Evolutionary conservation across 75 land plant genomes (phyloP).

Genomic region (Selaginella moellendorffii): DNA sequence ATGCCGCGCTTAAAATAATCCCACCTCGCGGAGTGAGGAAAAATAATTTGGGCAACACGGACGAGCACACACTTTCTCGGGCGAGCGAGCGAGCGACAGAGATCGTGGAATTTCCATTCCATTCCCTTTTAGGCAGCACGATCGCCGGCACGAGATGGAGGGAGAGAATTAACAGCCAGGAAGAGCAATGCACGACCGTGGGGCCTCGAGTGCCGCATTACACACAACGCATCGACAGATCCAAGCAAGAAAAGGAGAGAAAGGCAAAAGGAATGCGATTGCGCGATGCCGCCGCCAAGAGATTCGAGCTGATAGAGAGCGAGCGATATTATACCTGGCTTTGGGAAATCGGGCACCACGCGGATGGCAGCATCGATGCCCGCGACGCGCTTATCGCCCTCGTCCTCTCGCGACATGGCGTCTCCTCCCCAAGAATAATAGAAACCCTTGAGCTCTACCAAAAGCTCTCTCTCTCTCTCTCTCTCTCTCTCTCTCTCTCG

Average conservation of each 20-base stretch:
- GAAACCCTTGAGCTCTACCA: too few species aligned
- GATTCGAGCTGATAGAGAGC: neutral
- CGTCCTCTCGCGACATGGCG: neutral
- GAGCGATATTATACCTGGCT: neutral
- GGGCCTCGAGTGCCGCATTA: neutral
- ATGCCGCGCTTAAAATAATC: too few species aligned
- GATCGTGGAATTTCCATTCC: too few species aligned
- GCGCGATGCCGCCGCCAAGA: neutral
- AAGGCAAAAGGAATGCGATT: neutral
- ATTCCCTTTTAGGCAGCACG: too few species aligned
- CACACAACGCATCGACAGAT: neutral
- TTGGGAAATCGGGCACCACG: neutral
- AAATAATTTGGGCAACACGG: too few species aligned
- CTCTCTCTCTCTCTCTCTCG: too few species aligned
- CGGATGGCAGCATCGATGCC: neutral
- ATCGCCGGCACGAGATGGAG: too few species aligned
- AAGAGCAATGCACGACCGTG: neutral
- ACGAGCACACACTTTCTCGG: too few species aligned
- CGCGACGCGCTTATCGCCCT: neutral
- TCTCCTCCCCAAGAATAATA: neutral
- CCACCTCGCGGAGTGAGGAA: too few species aligned
- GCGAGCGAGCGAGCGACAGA: too few species aligned
- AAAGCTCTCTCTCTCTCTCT: too few species aligned
- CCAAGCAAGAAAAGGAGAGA: neutral
- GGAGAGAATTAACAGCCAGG: neutral